These are phyloP conservation scores for Phytophthora ramorum DNA, from an alignment of 352 stramenopile species.

Conservation along the genomic window DNA sequence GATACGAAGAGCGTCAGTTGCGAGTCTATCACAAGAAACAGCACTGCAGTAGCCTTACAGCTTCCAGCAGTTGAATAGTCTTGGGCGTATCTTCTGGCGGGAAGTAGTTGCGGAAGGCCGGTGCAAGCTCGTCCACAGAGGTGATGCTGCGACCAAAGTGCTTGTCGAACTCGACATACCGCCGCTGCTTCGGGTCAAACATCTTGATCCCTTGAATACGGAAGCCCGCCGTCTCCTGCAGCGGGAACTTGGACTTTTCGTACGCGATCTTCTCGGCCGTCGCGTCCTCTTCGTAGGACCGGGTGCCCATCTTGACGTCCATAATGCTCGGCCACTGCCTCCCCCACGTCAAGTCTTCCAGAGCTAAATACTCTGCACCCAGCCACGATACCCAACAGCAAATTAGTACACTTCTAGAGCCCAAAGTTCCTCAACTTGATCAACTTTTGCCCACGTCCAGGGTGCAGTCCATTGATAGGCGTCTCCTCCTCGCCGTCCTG, in stretches of 20 bases:
- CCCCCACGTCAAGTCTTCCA: conserved; percentile 91
- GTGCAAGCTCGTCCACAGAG: conserved; percentile 59
- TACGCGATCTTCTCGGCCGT: conserved; percentile 89
- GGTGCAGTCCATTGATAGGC: conserved; percentile 27
- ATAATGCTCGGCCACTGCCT: conserved; percentile 93
- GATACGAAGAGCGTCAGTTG: conserved; percentile 7
- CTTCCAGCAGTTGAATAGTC: conserved; percentile 44
- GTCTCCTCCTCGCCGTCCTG: conserved; percentile 16
- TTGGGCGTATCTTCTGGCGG: conserved; percentile 33
- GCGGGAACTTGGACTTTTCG: conserved; percentile 93
- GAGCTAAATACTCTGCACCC: conserved; percentile 79
- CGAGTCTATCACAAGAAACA: neutral
- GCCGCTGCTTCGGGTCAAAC: conserved; percentile 56
- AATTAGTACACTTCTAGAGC: neutral
- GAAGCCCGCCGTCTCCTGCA: conserved; percentile 93
- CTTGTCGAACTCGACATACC: conserved; percentile 90
- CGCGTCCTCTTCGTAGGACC: conserved; percentile 94
- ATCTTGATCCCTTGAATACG: conserved; percentile 95
- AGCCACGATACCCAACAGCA: conserved; percentile 1
- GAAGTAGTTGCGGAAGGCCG: conserved; percentile 88
- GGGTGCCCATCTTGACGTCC: conserved; percentile 96
- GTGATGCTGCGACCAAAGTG: conserved; percentile 79
- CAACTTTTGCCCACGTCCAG: conserved; percentile 35
- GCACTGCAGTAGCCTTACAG: conserved; percentile 38
- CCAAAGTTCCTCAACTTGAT: neutral